Conservation (phyloP, 225 moss, liverwort and hornwort genomes). For the Marchantia paleacea region DNA sequence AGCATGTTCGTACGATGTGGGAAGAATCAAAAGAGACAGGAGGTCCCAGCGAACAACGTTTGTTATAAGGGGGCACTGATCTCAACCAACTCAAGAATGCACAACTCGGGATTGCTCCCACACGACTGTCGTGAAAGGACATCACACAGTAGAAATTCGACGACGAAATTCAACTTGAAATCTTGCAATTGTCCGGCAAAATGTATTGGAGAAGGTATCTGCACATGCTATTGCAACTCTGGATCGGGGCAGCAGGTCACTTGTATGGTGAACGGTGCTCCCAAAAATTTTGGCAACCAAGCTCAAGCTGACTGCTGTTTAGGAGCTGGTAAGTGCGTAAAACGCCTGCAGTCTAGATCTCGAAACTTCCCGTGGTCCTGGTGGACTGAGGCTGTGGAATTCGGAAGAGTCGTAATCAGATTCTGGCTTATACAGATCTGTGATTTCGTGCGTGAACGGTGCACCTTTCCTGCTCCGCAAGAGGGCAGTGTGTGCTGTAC, state of each 20-base stretch:
- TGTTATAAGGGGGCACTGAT: conserved; percentile 11
- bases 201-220: not conserved
- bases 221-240: not conserved
- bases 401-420: no score
- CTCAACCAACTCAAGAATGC: not conserved
- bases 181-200: not conserved
- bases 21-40: not conserved
- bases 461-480: no score
- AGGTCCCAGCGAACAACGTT: conserved; percentile 4
- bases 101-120: not conserved
- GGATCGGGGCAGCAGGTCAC: not conserved
- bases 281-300: no score
- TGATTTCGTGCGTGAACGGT: no score
- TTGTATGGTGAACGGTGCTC: not conserved
- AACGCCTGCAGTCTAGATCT: no score
- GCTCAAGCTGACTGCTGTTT: no score
- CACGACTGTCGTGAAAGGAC: not conserved
- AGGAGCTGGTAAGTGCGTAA: no score
- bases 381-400: no score
- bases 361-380: no score
- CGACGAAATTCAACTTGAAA: conserved; percentile 7
- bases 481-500: no score
- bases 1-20: conserved; percentile 16
- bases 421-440: no score
- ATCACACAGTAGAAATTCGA: not conserved